Evolutionary conservation across 768 basidiomycete genomes (phyloP).

Genomic region (Tubosaeta sp.): DNA sequence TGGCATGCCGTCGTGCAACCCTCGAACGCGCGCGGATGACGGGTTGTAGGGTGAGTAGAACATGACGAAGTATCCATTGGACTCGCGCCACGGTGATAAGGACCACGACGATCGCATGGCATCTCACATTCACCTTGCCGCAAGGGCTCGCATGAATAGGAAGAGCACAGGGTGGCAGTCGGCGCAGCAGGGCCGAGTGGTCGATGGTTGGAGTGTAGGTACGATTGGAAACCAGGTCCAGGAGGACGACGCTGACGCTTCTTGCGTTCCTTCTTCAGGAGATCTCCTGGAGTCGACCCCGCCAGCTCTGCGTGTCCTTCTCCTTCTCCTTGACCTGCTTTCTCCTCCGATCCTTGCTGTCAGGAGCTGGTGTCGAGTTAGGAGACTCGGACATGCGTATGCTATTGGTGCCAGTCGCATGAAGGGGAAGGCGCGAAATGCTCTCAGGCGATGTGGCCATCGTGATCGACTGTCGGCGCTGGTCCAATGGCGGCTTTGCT

Average conservation of each 20-base stretch:
- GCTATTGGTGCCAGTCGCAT: constrained; percentile 27
- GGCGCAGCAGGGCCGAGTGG: too few species aligned
- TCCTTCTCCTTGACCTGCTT: constrained; percentile 51
- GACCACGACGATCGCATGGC: constrained; percentile 56
- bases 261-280: too few species aligned
- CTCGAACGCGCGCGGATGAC: constrained; percentile 34
- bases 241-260: too few species aligned
- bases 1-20: too few species aligned
- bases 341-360: too few species aligned
- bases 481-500: too few species aligned
- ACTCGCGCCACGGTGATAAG: constrained; percentile 40
- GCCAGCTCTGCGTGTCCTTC: constrained; percentile 32
- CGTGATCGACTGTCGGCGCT: constrained; percentile 30
- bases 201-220: too few species aligned
- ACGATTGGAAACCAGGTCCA: too few species aligned
- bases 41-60: constrained; percentile 39
- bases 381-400: constrained; percentile 54
- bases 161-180: too few species aligned
- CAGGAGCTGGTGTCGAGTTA: too few species aligned
- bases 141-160: constrained; percentile 46
- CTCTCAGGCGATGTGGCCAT: constrained; percentile 49
- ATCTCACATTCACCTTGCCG: constrained; percentile 49
- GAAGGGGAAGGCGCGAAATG: constrained; percentile 25
- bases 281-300: too few species aligned
- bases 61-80: constrained; percentile 64